Evolutionary conservation across 2,329 filamentous ascomycete genomes (phyloP).

Genomic region (Nakataea oryzae): DNA sequence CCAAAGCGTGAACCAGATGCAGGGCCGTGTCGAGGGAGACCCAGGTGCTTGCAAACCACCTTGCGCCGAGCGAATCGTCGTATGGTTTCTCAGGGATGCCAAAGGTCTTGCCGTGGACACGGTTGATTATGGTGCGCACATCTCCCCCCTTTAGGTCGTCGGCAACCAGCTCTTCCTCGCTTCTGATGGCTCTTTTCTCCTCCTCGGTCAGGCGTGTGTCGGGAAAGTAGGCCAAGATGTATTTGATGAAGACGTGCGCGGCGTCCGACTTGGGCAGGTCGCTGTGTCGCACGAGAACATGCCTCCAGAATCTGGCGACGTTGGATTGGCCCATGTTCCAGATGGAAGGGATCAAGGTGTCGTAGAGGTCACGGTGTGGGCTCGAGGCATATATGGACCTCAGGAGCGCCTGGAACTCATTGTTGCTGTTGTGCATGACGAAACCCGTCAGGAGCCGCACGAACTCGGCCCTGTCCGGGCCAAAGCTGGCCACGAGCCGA

Average conservation of each 20-base stretch:
- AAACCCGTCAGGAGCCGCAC: conserved; percentile 28
- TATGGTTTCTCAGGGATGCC: conserved; percentile 34
- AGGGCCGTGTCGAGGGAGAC: conserved; percentile 65
- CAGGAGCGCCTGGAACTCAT: conserved; percentile 28
- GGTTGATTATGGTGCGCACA: conserved; percentile 11
- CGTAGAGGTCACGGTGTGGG: conserved; percentile 33
- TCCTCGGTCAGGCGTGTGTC: conserved; percentile 22
- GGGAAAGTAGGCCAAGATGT: conserved; percentile 34
- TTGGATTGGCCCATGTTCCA: conserved; percentile 33
- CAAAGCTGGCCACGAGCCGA: conserved; percentile 30
- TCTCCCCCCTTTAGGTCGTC: not conserved
- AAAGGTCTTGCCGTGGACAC: conserved; percentile 26
- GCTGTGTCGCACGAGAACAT: conserved; percentile 23
- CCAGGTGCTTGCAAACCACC: conserved; percentile 65
- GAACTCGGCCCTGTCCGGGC: conserved; percentile 29
- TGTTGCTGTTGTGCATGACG: conserved; percentile 16
- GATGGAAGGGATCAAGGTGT: conserved; percentile 38
- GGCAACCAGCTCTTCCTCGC: not conserved
- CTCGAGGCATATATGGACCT: conserved; percentile 33
- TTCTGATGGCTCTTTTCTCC: conserved; percentile 20
- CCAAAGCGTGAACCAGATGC: conserved; percentile 58
- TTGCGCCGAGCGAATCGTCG: conserved; percentile 64
- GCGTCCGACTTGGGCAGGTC: conserved; percentile 30
- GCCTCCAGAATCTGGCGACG: conserved; percentile 37
- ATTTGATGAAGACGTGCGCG: conserved; percentile 36